Base-by-base conservation (phyloP, 2,329 filamentous ascomycete genomes). In the Fusarium mexicanum region DNA sequence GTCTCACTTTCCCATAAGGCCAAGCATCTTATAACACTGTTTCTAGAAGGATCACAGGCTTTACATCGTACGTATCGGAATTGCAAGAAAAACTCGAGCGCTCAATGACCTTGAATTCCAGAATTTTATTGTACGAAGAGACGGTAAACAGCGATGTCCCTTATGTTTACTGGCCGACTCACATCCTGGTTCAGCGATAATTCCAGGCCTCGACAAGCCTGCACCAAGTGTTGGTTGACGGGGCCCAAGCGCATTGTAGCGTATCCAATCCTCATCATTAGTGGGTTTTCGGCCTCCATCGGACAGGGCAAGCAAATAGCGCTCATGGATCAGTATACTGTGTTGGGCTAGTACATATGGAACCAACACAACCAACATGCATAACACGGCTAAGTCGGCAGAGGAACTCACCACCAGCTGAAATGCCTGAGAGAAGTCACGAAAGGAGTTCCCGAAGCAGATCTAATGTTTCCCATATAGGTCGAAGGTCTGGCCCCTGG, bases 1-100 rank as follows among this genome's bases (percentile, higher is more conserved):
- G 20, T 22, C 38, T 22, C 7, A 22, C 20, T 41, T 2, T 41
- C 7, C 3, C 12, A 22, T 1, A 17, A 35, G 20, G 1, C 20
- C 7, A 41, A 22, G 6, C 7, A 22, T 1, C 38, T 40, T 22
- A 4, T 0, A 40, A 2, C 20, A 8, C 20, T 1, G 1, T 40
- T 2, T 40, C 38, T 40, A 40, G 3, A 22, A 5, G 0, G 38
- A 22, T 6, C 2, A 22, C 38, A 20, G 5, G 38, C 11, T 40
- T 40, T 9, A 8, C 22, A 9, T 13, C 4, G 20, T 41, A 22
- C 6, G 1, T 5, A 40, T 40, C 7, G 2, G 33, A 14, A 41
- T 41, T 17, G 5, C 14, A 20, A 41, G 1, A 41, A 20, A 41
- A 3, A 9, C 0, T 41, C 38, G 1, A 41, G 38, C 4, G 12